Conservation (phyloP, 495 filamentous ascomycete species). For the Oleoguttula mirabilis region DNA sequence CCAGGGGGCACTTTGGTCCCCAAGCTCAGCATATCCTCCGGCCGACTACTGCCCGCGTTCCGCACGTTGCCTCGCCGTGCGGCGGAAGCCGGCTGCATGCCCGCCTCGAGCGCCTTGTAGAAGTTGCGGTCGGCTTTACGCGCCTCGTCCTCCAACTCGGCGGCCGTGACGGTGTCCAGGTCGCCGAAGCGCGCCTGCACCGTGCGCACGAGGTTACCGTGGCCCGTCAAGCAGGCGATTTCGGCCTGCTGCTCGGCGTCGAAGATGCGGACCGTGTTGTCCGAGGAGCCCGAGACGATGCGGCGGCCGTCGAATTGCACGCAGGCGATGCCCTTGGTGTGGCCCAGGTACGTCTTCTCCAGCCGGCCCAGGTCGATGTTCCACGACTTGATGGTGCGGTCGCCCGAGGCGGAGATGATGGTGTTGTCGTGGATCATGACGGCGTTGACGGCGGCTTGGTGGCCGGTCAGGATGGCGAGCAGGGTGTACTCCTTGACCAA, state of each 20-base stretch:
- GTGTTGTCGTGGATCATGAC: constrained; percentile 79
- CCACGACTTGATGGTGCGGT: constrained; percentile 87
- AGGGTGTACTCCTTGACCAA: constrained; percentile 50
- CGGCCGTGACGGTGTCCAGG: constrained; percentile 55
- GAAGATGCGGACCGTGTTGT: constrained; percentile 89
- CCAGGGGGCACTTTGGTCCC: constrained; percentile 79
- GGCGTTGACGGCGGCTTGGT: constrained; percentile 87
- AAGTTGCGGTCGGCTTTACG: constrained; percentile 58
- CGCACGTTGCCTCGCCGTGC: constrained; percentile 12
- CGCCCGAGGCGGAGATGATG: constrained; percentile 88
- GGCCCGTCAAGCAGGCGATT: constrained; percentile 71
- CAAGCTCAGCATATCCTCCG: constrained; percentile 61
- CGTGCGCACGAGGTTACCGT: constrained; percentile 76
- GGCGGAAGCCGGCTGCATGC: constrained; percentile 32
- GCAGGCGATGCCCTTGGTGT: constrained; percentile 92
- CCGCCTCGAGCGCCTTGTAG: constrained; percentile 55
- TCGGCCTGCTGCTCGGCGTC: constrained; percentile 73
- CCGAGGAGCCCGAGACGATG: constrained; percentile 90
- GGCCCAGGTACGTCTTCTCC: constrained; percentile 65
- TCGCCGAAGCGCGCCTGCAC: constrained; percentile 91
- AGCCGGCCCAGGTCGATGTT: constrained; percentile 69
- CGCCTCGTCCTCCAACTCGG: constrained; percentile 59
- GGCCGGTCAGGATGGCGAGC: constrained; percentile 61
- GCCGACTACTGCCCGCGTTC: constrained; percentile 65
- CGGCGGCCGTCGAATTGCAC: constrained; percentile 95